phyloP scores from a whole-genome alignment of 2,329 filamentous ascomycete genomes.

The Scedosporium minutisporum region DNA sequence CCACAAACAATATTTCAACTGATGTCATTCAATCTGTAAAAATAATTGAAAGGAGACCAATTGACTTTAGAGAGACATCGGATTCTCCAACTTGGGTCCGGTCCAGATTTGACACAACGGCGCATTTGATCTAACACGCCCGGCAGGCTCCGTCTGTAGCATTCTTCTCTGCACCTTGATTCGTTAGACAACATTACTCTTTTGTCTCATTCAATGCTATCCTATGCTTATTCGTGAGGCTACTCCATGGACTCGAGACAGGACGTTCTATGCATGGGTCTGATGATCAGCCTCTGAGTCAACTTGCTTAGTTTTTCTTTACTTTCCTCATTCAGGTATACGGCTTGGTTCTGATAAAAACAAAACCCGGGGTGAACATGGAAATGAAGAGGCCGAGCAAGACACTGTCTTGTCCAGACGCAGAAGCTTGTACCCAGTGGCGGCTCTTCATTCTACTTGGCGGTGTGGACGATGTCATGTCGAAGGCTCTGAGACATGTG shows the following conservation, averaged over 20 bases:
- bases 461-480: background rate
- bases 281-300: background rate
- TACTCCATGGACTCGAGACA: background rate
- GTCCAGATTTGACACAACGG: background rate
- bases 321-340: background rate
- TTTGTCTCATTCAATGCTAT: background rate
- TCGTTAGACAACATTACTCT: background rate
- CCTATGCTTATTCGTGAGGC: background rate
- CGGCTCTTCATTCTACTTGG: background rate
- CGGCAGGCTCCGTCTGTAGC: too few species aligned
- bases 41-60: background rate
- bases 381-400: background rate
- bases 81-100: background rate
- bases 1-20: background rate
- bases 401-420: background rate
- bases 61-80: background rate
- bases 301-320: background rate
- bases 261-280: background rate
- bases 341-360: background rate
- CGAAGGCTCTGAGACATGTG: background rate
- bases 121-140: too few species aligned
- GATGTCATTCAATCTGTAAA: background rate
- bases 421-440: background rate
- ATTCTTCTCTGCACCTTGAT: too few species aligned
- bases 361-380: background rate